phyloP scores from a whole-genome alignment of 495 filamentous ascomycete genomes.

The Bathelium albidoporum region DNA sequence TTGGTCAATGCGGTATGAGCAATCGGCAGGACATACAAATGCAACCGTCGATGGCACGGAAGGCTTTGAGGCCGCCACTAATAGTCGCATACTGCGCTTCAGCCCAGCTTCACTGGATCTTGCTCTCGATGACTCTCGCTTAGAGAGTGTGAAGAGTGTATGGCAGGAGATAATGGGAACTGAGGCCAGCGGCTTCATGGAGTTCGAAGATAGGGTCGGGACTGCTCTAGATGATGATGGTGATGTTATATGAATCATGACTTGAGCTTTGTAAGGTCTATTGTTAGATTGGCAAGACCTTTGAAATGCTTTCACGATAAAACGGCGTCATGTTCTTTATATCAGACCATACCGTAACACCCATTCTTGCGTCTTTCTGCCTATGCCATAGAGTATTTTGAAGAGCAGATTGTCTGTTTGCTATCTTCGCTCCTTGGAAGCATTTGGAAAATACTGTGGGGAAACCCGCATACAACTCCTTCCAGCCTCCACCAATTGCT shows the following conservation, averaged over 20 bases:
- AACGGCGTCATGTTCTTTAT: no score
- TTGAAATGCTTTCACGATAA: no score
- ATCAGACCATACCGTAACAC: no score
- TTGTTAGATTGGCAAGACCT: background rate
- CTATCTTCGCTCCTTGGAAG: no score
- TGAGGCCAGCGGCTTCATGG: slow-evolving; percentile 52
- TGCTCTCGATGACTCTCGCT: slow-evolving; percentile 55
- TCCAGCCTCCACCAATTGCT: no score
- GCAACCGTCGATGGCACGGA: background rate
- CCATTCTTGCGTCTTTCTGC: no score
- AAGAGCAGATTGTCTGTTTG: no score
- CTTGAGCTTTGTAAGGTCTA: background rate
- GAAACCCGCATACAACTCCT: no score
- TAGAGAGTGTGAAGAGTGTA: slow-evolving; percentile 50
- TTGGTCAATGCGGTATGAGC: slow-evolving; percentile 54
- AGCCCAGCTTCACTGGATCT: slow-evolving; percentile 50
- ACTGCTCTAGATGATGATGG: background rate
- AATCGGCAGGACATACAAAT: background rate
- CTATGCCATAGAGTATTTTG: no score
- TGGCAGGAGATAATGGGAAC: slow-evolving; percentile 55
- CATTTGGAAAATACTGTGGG: no score
- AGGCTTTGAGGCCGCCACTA: background rate
- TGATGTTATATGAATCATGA: background rate
- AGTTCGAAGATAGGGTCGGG: slow-evolving; percentile 29
- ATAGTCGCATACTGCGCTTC: slow-evolving; percentile 31